Evolutionary conservation across 1,284 basidiomycete species (phyloP).

Genomic region (Boletellus deceptivus): DNA sequence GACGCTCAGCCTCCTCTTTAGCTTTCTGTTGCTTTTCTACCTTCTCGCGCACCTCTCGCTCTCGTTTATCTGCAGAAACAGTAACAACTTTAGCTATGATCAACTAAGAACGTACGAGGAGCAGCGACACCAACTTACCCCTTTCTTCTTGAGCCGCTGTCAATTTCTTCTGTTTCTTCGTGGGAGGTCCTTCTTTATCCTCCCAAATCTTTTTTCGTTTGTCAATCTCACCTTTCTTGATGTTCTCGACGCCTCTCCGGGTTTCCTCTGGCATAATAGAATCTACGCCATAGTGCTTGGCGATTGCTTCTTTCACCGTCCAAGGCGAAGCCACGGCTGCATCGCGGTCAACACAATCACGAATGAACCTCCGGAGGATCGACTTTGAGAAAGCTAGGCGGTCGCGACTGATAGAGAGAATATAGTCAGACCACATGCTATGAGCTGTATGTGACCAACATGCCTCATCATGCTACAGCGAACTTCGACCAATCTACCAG

Average conservation of each 20-base stretch:
- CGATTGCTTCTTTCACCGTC: constrained; percentile 87
- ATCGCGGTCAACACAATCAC: constrained; percentile 90
- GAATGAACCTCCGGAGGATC: constrained; percentile 92
- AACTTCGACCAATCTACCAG: constrained; percentile 76
- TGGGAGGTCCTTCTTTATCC: constrained; percentile 73
- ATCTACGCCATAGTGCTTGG: constrained; percentile 79
- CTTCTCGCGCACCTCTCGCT: constrained; percentile 66
- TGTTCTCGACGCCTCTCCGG: constrained; percentile 72
- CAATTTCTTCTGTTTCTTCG: constrained; percentile 80
- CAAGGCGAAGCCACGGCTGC: constrained; percentile 91
- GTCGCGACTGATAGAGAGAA: constrained; percentile 66
- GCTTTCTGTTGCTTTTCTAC: constrained; percentile 63
- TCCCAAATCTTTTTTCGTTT: constrained; percentile 88
- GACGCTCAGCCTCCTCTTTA: constrained; percentile 68
- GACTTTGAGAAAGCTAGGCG: constrained; percentile 94
- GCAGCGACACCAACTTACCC: constrained; percentile 42
- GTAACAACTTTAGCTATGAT: constrained; percentile 35
- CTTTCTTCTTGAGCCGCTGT: constrained; percentile 68
- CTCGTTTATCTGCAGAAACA: constrained; percentile 53
- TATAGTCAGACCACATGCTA: constrained; percentile 5
- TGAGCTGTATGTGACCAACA: constrained; percentile 24
- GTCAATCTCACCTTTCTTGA: constrained; percentile 85
- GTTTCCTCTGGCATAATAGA: constrained; percentile 83
- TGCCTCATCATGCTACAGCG: constrained; percentile 79
- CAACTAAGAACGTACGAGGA: constrained; percentile 20